Evolutionary conservation across 148 eudicot genomes (phyloP), one percentile per base, ranked within the genome.

Genomic region (Cornus suecica): DNA sequence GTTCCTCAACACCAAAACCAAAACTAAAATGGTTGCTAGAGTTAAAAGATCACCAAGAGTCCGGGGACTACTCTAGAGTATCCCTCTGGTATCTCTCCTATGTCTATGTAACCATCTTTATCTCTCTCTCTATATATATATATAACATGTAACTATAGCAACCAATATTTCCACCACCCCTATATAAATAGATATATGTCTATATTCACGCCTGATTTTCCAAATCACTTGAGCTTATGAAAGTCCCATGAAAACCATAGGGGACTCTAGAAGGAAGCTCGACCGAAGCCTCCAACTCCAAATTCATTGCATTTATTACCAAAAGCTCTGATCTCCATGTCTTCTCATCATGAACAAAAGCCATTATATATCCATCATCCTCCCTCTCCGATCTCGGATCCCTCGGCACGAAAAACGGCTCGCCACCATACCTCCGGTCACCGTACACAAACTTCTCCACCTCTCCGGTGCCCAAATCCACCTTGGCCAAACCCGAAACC

Each of bases 231-330:
- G 87, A 68, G 42, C 82, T 79, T 22, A 91, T 82, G 48, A 89
- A 91, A 0, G 96, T 91, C 10, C 93, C 96, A 30, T 91, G 96
- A 56, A 91, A 88, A 0, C 96, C 96, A 24, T 89, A 91, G 4
- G 96, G 96, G 4, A 91, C 93, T 27, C 96, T 78, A 0, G 93
- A 84, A 14, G 96, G 96, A 8, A 91, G 81, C 75, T 82, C 82
- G 1, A 91, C 79, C 1, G 85, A 64, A 1, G 96, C 96, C 65
- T 89, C 90, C n/a, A 79, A 25, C 66, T 86, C 63, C 68, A 91
- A 60, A 70, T 71, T 83, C 77, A 48, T 54, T 1, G 90, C 90
- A 23, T 88, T 89, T 15, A 89, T 71, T 13, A 91, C 79, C 62
- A 79, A 41, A 34, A 91, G 86, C 80, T 91, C 91, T 0, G 96